phyloP scores from a whole-genome alignment of 2,329 filamentous ascomycete species.

The Endothia cerciana region DNA sequence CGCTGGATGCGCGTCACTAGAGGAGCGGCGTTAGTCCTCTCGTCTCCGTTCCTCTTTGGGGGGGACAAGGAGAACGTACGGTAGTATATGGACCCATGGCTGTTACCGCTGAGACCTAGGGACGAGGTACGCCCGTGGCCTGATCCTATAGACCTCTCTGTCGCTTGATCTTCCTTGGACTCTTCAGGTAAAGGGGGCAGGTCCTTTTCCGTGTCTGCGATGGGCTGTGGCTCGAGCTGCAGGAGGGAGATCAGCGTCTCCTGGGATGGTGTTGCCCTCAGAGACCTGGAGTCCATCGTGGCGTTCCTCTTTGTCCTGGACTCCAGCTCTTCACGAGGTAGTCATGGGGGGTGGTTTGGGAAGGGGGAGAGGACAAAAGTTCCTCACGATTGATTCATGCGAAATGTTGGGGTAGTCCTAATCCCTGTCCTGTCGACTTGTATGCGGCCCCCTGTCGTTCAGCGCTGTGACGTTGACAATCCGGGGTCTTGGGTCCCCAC shows the following conservation, averaged over 20 bases:
- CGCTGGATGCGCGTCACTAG: constrained; percentile 74
- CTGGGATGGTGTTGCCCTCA: constrained; percentile 48
- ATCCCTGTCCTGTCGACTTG: background rate
- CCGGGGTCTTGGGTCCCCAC: constrained; percentile 4
- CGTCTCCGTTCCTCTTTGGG: background rate
- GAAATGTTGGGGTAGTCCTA: constrained; percentile 6
- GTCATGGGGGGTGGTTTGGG: background rate
- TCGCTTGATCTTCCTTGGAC: constrained; percentile 19
- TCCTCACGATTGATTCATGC: background rate
- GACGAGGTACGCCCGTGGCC: constrained; percentile 41
- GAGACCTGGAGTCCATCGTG: constrained; percentile 42
- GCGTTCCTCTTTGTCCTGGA: background rate
- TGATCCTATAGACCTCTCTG: constrained; percentile 18
- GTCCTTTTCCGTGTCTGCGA: constrained; percentile 59
- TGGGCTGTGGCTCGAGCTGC: constrained; percentile 81
- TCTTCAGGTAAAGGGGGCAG: constrained; percentile 45
- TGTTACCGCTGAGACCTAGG: constrained; percentile 62
- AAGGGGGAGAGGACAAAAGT: background rate
- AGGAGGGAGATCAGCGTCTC: constrained; percentile 68
- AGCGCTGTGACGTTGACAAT: constrained; percentile 22
- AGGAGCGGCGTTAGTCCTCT: background rate
- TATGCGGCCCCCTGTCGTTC: background rate
- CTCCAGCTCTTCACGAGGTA: constrained; percentile 29
- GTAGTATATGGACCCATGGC: constrained; percentile 76
- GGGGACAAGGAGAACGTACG: constrained; percentile 49